A percentile compares a stretch with the other conserved stretches of the same genome.
phyloP scores from a whole-genome alignment of 83 land plant genomes.

The Picea engelmannii region DNA sequence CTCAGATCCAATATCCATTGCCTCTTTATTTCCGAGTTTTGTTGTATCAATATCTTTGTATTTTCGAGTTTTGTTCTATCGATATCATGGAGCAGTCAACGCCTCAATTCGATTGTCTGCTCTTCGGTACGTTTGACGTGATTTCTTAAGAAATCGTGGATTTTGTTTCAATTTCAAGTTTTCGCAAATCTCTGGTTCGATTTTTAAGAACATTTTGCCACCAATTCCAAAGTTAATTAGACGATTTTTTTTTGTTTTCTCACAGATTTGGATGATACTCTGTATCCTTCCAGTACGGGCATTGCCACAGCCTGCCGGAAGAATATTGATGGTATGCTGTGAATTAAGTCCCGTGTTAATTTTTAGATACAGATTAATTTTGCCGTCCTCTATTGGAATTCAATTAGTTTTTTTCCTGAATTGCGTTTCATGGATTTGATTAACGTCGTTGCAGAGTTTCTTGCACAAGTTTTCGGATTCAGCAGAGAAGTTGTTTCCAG shows the following conservation, averaged over 20 bases:
- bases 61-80: too few relatives aligned
- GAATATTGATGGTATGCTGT: constrained; percentile 61
- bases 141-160: neutral
- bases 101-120: constrained; percentile 40
- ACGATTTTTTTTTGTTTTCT: neutral
- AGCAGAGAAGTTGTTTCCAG: constrained; percentile 29
- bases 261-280: constrained; percentile 82
- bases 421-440: neutral
- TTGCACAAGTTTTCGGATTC: constrained; percentile 55
- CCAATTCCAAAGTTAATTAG: neutral
- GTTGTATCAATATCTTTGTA: too few relatives aligned
- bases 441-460: constrained; percentile 51
- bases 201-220: neutral
- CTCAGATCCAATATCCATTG: too few relatives aligned
- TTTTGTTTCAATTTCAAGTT: neutral
- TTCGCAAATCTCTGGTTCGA: neutral
- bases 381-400: too few relatives aligned
- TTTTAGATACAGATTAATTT: too few relatives aligned
- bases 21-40: too few relatives aligned
- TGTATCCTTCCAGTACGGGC: constrained; percentile 57
- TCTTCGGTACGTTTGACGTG: constrained; percentile 42
- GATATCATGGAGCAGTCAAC: too few relatives aligned
- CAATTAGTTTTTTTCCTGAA: too few relatives aligned
- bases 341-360: neutral
- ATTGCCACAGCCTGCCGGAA: constrained; percentile 40